Base-by-base conservation (phyloP, 1,284 basidiomycete species). In the Volvariella volvacea region DNA sequence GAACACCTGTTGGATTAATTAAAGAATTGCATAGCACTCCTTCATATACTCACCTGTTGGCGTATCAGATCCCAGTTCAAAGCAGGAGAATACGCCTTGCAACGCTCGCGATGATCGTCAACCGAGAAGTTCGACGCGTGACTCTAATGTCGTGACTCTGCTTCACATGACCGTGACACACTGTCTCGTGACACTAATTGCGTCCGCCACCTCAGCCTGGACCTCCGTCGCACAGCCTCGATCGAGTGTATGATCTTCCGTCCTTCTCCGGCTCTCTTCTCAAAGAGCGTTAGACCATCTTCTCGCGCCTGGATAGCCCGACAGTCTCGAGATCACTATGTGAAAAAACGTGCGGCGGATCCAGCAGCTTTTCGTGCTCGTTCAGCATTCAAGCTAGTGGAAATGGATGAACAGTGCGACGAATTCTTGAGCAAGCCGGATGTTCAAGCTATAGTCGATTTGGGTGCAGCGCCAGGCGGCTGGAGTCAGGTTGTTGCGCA, bases 401-500 rank as follows among this genome's bases (percentile, higher is more conserved):
- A 89, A 58, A 75, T 91, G 46, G 70, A 87, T 55, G 61, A 70
- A 1, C 62, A 68, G 38, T 78, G 66, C 56, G 65, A 65, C 22
- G 52, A 62, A 2, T 76, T 91, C 47, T 65, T 88, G 34, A 61
- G 65, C 3, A 66, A 69, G 36, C 63, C 61, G 7, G 70, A 79
- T 47, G 73, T 83, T 1, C 64, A 60, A 3, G 68, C 75, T 16
- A 80, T 92, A 0, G 78, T 92, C 1, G 91, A 93, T 61, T 74
- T 94, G 20, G 91, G 91, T 25, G 87, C 86, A 1, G 88, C 90
- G 1, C 91, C 91, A 0, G 91, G 90, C 3, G 89, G 90, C 0
- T 93, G 91, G 91, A 84, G 82, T 46, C 89, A 93, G 56, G 88
- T 91, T 16, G 80, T 81, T 8, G 81, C 84, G 0, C 68, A 69